Evolutionary conservation across 371 early-diverging fungal species (phyloP).

Genomic region (Phascolomyces articulosus): DNA sequence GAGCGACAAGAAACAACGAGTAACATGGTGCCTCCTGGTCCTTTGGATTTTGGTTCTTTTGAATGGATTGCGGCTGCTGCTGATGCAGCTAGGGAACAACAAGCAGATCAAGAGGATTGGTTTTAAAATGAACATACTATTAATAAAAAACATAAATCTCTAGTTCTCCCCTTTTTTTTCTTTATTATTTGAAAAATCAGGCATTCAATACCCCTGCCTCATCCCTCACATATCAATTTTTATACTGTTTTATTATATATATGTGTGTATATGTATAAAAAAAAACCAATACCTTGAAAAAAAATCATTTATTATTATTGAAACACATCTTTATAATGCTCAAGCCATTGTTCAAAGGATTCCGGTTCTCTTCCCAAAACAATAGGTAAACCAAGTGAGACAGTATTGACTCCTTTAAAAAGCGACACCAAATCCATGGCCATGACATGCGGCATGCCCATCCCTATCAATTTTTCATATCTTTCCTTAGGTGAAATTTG

Average conservation of each 20-base stretch:
- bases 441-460: constrained; percentile 9
- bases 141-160: neutral
- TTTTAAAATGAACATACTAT: neutral
- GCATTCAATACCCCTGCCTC: no score
- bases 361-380: constrained; percentile 21
- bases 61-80: constrained; percentile 3
- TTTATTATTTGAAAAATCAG: neutral
- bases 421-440: neutral
- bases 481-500: constrained; percentile 5
- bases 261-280: no score
- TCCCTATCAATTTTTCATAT: constrained; percentile 3
- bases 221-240: no score
- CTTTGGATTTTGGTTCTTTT: neutral
- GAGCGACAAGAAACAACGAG: neutral
- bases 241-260: no score
- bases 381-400: constrained; percentile 5
- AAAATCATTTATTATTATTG: constrained; percentile 1
- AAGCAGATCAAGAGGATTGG: constrained; percentile 1
- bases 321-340: constrained; percentile 11
- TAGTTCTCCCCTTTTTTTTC: neutral
- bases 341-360: constrained; percentile 17
- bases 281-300: neutral
- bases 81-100: neutral
- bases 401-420: neutral
- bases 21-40: neutral